These are phyloP conservation scores for Serendipita sp. DNA, from an alignment of 1,284 basidiomycete species.

Conservation along the genomic window DNA sequence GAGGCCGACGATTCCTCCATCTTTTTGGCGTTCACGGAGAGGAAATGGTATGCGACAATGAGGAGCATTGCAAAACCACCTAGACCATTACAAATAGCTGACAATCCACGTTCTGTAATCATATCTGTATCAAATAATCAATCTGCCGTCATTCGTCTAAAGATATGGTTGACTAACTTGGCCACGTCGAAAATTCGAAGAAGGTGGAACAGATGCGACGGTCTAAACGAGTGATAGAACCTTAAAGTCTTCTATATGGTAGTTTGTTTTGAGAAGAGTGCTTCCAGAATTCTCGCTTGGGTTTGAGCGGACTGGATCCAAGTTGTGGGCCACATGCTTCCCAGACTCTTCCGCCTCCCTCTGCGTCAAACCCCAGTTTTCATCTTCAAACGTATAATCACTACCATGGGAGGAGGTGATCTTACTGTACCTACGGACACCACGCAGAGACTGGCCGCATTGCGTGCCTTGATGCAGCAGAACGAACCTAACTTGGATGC, in stretches of 20 bases:
- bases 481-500: slow-evolving; percentile 43
- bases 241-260: not conserved
- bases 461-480: slow-evolving; percentile 54
- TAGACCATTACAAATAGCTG: slow-evolving; percentile 27
- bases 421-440: slow-evolving; percentile 28
- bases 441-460: slow-evolving; percentile 38
- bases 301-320: not conserved
- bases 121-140: slow-evolving; percentile 14
- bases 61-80: slow-evolving; percentile 26
- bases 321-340: not conserved
- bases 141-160: not conserved
- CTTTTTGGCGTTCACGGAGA: slow-evolving; percentile 26
- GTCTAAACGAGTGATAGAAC: not conserved
- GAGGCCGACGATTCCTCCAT: not conserved
- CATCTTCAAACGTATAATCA: not conserved
- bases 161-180: not conserved
- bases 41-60: slow-evolving; percentile 29
- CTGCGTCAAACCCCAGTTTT: not conserved
- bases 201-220: not conserved
- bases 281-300: not conserved
- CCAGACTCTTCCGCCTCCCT: not conserved
- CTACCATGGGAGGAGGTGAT: slow-evolving; percentile 4
- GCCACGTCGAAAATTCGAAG: not conserved
- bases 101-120: slow-evolving; percentile 28
- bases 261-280: not conserved